Evolutionary conservation across 2,329 filamentous ascomycete species (phyloP).

Genomic region (Botryotinia calthae): DNA sequence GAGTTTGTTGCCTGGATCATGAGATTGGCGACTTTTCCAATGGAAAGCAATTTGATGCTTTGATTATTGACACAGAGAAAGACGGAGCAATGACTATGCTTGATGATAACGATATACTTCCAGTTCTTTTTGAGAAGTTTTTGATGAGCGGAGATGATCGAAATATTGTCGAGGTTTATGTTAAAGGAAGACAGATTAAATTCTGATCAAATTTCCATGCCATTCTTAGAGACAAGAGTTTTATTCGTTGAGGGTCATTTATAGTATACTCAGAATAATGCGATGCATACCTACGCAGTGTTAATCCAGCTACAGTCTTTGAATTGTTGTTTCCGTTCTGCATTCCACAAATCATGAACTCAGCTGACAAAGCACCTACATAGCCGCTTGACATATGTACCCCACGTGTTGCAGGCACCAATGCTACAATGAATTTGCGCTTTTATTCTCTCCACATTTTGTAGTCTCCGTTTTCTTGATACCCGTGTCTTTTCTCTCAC

Average conservation of each 20-base stretch:
- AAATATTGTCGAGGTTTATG: conserved; percentile 84
- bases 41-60: conserved; percentile 85
- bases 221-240: not conserved
- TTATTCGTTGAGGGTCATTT: not conserved
- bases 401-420: not conserved
- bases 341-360: not conserved
- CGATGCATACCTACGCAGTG: not conserved
- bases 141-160: conserved; percentile 86
- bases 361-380: not conserved
- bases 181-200: conserved; percentile 55
- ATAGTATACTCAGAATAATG: not conserved
- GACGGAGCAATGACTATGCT: conserved; percentile 22
- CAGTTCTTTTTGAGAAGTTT: conserved; percentile 71
- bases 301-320: not conserved
- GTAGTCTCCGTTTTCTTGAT: not conserved
- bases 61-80: conserved; percentile 79
- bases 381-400: not conserved
- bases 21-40: conserved; percentile 76
- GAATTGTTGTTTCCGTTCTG: not conserved
- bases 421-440: not conserved
- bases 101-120: conserved; percentile 21
- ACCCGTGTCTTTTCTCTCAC: not conserved
- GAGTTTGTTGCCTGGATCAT: conserved; percentile 55
- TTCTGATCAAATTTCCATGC: not conserved
- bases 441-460: not conserved